Evolutionary conservation across 2,329 filamentous ascomycete species (phyloP).

Genomic region (Graphilbum fragrans): DNA sequence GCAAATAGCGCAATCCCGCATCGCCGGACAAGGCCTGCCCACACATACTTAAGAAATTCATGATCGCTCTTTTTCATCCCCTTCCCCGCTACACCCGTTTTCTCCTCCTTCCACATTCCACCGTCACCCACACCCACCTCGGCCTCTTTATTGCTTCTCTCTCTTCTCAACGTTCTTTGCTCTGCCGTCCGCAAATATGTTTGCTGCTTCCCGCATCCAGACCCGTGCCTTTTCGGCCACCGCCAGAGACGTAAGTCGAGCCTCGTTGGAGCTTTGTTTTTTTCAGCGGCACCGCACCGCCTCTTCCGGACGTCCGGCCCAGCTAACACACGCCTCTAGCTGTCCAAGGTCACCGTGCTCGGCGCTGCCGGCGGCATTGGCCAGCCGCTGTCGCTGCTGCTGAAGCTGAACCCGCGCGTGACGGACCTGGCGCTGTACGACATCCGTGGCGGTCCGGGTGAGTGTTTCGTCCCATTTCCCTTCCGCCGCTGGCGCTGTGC

Average conservation of each 20-base stretch:
- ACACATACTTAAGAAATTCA: neutral
- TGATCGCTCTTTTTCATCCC: constrained; percentile 2
- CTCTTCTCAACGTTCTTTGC: neutral
- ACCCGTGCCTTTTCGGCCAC: constrained; percentile 72
- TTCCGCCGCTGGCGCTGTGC: neutral
- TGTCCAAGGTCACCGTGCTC: constrained; percentile 94
- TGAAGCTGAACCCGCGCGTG: constrained; percentile 97
- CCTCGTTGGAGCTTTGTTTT: constrained; percentile 6
- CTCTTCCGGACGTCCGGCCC: constrained; percentile 8
- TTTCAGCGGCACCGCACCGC: constrained; percentile 1
- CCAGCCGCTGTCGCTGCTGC: constrained; percentile 90
- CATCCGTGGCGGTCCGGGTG: constrained; percentile 88
- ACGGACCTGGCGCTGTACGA: constrained; percentile 94
- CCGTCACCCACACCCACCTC: neutral
- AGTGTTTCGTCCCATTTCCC: no score
- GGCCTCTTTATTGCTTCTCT: neutral
- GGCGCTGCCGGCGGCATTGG: constrained; percentile 97
- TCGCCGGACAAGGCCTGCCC: no score
- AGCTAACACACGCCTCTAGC: constrained; percentile 35
- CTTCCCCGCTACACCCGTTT: neutral
- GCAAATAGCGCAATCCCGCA: neutral
- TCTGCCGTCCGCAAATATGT: constrained; percentile 43
- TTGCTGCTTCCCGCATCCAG: constrained; percentile 58
- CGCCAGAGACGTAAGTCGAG: constrained; percentile 55
- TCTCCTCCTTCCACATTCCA: neutral